phyloP scores from a whole-genome alignment of 805 yeast genomes.

The Sugiyamaella smithiae region DNA sequence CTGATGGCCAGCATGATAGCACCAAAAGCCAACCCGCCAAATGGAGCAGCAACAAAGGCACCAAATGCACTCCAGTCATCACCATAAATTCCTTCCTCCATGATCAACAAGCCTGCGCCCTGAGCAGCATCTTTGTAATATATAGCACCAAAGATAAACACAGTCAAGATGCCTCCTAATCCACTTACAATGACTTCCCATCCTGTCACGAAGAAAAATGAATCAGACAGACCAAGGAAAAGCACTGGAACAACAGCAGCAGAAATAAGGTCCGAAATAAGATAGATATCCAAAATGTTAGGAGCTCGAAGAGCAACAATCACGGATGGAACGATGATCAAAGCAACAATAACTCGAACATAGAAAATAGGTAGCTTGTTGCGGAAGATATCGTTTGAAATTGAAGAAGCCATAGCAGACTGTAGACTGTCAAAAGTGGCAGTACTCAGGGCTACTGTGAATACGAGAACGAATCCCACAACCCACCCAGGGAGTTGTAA shows the following conservation, averaged over 20 bases:
- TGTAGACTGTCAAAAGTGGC: conserved; percentile 89
- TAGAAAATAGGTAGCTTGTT: conserved; percentile 67
- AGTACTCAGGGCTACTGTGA: conserved; percentile 70
- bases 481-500: conserved; percentile 81
- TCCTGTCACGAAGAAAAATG: conserved; percentile 68
- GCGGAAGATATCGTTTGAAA: conserved; percentile 86
- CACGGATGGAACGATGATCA: conserved; percentile 82
- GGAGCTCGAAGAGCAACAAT: conserved; percentile 83
- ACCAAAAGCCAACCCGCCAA: conserved; percentile 67
- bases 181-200: conserved; percentile 83
- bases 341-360: conserved; percentile 65
- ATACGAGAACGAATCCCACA: conserved; percentile 75
- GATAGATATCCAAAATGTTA: conserved; percentile 78
- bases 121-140: conserved; percentile 69
- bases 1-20: conserved; percentile 45
- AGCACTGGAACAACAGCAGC: conserved; percentile 82
- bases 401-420: conserved; percentile 81
- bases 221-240: conserved; percentile 69
- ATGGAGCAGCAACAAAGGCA: conserved; percentile 88
- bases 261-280: conserved; percentile 87
- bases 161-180: conserved; percentile 73
- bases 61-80: conserved; percentile 94
- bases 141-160: conserved; percentile 78
- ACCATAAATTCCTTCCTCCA: conserved; percentile 64
- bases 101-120: conserved; percentile 72